These are phyloP conservation scores for Fomitopsis pulvina DNA, from an alignment of 768 basidiomycete genomes.

Conservation along the genomic window DNA sequence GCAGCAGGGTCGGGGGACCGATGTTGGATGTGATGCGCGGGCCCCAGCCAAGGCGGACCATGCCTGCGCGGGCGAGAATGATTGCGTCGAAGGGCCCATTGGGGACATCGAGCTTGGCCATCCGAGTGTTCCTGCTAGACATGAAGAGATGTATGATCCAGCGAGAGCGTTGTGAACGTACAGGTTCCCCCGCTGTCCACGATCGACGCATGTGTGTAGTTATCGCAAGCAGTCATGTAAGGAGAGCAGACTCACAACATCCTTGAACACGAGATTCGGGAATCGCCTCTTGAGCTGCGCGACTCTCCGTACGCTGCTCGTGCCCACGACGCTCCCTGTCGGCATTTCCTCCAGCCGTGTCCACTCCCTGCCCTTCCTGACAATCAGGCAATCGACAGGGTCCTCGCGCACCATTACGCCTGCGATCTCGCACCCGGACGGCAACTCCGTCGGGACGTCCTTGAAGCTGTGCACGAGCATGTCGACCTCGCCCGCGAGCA, in stretches of 20 bases:
- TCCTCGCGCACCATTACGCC: constrained; percentile 85
- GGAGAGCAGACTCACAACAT: constrained; percentile 60
- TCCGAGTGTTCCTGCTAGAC: constrained; percentile 69
- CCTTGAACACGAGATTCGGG: constrained; percentile 72
- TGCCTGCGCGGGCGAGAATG: constrained; percentile 90
- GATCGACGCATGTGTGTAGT: neutral
- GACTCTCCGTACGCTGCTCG: constrained; percentile 87
- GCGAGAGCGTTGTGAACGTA: constrained; percentile 31
- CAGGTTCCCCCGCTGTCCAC: constrained; percentile 75
- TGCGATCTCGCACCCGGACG: constrained; percentile 77
- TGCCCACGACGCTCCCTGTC: constrained; percentile 86
- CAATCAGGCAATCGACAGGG: constrained; percentile 82
- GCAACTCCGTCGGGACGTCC: constrained; percentile 86
- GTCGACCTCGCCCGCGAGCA: constrained; percentile 70
- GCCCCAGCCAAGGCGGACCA: constrained; percentile 71
- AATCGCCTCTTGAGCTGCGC: constrained; percentile 82
- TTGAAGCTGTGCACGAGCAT: constrained; percentile 92
- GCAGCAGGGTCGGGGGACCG: constrained; percentile 64
- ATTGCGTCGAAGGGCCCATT: constrained; percentile 78
- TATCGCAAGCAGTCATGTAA: neutral
- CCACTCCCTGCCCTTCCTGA: constrained; percentile 67
- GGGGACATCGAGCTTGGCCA: constrained; percentile 84
- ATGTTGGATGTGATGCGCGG: constrained; percentile 74
- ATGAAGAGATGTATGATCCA: constrained; percentile 1
- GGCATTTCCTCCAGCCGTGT: constrained; percentile 78